Conservation (phyloP, 805 yeast genomes). For the Candida germanica region DNA sequence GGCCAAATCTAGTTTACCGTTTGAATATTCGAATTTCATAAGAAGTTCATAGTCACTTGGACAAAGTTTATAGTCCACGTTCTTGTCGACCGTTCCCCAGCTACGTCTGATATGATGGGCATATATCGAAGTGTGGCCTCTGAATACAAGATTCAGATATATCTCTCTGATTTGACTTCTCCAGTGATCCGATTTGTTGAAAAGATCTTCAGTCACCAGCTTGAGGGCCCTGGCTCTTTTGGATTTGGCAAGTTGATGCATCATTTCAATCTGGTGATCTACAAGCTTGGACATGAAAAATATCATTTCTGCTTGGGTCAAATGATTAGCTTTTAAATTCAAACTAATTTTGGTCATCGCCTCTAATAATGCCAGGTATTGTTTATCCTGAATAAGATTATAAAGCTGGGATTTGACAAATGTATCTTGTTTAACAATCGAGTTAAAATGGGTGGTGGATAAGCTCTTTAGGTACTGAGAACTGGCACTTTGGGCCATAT, state of each 20-base stretch:
- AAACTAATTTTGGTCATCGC: conserved; percentile 10
- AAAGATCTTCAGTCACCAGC: conserved; percentile 4
- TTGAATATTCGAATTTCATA: conserved; percentile 31
- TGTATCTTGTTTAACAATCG: conserved; percentile 9
- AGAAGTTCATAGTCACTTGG: conserved; percentile 37
- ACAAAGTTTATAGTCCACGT: neutral
- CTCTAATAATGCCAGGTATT: conserved; percentile 15
- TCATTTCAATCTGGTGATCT: conserved; percentile 16
- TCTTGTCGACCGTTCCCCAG: neutral
- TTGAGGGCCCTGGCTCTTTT: conserved; percentile 3
- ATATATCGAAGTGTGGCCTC: conserved; percentile 19
- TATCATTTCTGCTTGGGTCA: conserved; percentile 19
- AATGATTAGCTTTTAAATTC: conserved; percentile 3
- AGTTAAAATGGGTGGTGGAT: conserved; percentile 13
- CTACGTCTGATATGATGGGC: conserved; percentile 12
- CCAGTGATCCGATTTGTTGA: conserved; percentile 13
- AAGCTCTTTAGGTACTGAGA: conserved; percentile 11
- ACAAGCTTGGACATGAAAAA: conserved; percentile 18
- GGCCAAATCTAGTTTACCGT: conserved; percentile 39
- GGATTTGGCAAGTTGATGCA: conserved; percentile 12
- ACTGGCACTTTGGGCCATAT: conserved; percentile 3
- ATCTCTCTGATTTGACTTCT: conserved; percentile 20
- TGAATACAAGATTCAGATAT: conserved; percentile 23
- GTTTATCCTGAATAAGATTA: conserved; percentile 13
- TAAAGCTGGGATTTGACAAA: conserved; percentile 14